These are phyloP conservation scores for Talaromyces proteolyticus DNA, from an alignment of 495 filamentous ascomycete genomes.

Conservation along the genomic window DNA sequence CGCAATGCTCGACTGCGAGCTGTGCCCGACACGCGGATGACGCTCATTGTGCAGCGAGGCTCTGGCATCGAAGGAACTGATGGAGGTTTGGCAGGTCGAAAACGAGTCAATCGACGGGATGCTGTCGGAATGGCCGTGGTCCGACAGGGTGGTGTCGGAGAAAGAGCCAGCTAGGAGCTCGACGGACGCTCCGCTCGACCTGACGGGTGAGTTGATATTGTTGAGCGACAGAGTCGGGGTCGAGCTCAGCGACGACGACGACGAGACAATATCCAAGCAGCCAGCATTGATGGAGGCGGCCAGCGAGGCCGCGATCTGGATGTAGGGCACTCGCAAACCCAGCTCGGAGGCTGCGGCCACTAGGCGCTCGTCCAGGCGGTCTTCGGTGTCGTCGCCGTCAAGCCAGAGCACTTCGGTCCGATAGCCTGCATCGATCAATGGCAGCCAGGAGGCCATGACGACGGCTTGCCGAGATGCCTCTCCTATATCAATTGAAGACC, in stretches of 20 bases:
- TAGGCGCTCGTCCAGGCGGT: conserved; percentile 27
- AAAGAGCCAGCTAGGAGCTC: conserved; percentile 16
- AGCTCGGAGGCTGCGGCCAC: conserved; percentile 33
- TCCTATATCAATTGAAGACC: too few species aligned
- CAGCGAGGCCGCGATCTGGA: conserved; percentile 31
- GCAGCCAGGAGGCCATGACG: conserved; percentile 12
- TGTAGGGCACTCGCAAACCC: conserved; percentile 31
- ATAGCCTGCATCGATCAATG: conserved; percentile 30
- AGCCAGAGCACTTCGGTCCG: conserved; percentile 31
- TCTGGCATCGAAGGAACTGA: conserved; percentile 32
- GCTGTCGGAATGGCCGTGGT: conserved; percentile 26
- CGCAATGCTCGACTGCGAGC: conserved; percentile 14
- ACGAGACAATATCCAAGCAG: conserved; percentile 29
- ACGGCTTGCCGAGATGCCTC: too few species aligned
- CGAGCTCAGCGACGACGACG: not conserved
- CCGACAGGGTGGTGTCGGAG: conserved; percentile 32
- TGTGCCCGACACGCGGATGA: not conserved
- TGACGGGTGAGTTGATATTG: too few species aligned
- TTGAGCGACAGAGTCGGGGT: too few species aligned
- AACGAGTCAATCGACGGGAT: conserved; percentile 35
- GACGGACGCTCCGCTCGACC: conserved; percentile 1
- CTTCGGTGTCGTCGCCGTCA: conserved; percentile 28
- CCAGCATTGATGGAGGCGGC: conserved; percentile 34
- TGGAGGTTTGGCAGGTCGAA: conserved; percentile 38
- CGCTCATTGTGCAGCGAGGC: conserved; percentile 10